These are phyloP conservation scores for Ogataea degrootiae DNA, from an alignment of 805 yeast genomes.

Conservation along the genomic window DNA sequence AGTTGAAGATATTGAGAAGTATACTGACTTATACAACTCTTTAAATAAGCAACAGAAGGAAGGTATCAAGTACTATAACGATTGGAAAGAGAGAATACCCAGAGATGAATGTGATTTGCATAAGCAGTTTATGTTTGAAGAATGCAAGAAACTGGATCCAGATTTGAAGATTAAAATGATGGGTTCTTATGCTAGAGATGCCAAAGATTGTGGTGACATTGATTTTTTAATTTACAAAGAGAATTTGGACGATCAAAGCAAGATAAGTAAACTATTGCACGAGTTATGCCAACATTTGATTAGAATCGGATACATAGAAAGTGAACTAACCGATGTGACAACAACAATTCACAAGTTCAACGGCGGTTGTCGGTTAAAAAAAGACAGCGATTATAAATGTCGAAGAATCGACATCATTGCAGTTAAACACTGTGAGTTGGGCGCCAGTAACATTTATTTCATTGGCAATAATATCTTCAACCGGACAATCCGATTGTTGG, in stretches of 20 bases:
- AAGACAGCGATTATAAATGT: slow-evolving; percentile 28
- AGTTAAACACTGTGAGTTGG: slow-evolving; percentile 41
- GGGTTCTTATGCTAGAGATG: slow-evolving; percentile 52
- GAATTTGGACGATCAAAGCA: slow-evolving; percentile 23
- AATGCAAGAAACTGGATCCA: slow-evolving; percentile 29
- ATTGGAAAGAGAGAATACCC: slow-evolving; percentile 41
- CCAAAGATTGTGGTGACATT: slow-evolving; percentile 44
- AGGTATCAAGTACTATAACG: slow-evolving; percentile 44
- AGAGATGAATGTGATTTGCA: slow-evolving; percentile 42
- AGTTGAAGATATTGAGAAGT: slow-evolving; percentile 32
- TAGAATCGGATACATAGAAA: slow-evolving; percentile 16
- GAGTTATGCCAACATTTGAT: slow-evolving; percentile 10
- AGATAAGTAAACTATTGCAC: slow-evolving; percentile 12
- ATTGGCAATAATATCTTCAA: slow-evolving; percentile 53
- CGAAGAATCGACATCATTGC: slow-evolving; percentile 51
- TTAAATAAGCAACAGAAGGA: slow-evolving; percentile 26
- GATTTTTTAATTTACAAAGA: slow-evolving; percentile 43
- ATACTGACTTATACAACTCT: slow-evolving; percentile 5
- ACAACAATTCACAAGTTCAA: slow-evolving; percentile 26
- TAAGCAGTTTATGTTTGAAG: slow-evolving; percentile 27
- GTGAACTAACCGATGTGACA: slow-evolving; percentile 17
- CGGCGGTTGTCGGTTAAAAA: slow-evolving; percentile 33
- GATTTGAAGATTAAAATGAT: slow-evolving; percentile 33
- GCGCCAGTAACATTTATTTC: slow-evolving; percentile 47
- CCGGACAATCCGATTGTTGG: slow-evolving; percentile 40